These are phyloP conservation scores for Aspergillus leporis DNA, from an alignment of 495 filamentous ascomycete genomes.

Conservation along the genomic window DNA sequence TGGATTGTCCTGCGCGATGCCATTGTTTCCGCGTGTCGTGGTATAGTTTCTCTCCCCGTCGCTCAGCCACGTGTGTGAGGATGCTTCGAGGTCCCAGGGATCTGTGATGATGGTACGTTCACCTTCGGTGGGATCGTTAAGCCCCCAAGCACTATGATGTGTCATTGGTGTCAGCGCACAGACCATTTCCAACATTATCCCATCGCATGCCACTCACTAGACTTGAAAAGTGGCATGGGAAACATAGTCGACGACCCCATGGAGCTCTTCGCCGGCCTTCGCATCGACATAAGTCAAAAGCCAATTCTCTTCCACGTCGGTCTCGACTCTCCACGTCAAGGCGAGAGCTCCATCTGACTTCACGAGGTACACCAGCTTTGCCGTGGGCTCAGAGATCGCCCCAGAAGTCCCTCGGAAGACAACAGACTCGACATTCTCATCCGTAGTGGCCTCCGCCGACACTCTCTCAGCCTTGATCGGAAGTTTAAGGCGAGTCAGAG, in stretches of 20 bases:
- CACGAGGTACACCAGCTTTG: slow-evolving; percentile 11
- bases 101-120: slow-evolving; percentile 1
- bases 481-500: background rate
- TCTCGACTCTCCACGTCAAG: slow-evolving; percentile 15
- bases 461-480: background rate
- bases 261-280: background rate
- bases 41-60: slow-evolving; percentile 8
- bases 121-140: slow-evolving; percentile 14
- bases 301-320: slow-evolving; percentile 12
- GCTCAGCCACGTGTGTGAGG: slow-evolving; percentile 12
- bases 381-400: slow-evolving; percentile 12
- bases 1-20: slow-evolving; percentile 14
- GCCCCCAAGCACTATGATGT: slow-evolving; percentile 11
- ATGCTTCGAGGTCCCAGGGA: slow-evolving; percentile 8
- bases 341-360: background rate
- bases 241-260: slow-evolving; percentile 16
- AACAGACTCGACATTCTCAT: background rate
- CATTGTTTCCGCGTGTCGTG: slow-evolving; percentile 15
- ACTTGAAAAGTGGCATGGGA: slow-evolving; percentile 13
- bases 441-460: background rate
- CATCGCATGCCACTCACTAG: slow-evolving; percentile 5
- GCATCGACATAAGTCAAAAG: slow-evolving; percentile 15
- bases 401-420: slow-evolving; percentile 8
- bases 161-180: background rate
- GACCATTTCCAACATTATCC: background rate